phyloP scores from a whole-genome alignment of 192 early-diverging fungal species.

The Coemansia guatemalensis region DNA sequence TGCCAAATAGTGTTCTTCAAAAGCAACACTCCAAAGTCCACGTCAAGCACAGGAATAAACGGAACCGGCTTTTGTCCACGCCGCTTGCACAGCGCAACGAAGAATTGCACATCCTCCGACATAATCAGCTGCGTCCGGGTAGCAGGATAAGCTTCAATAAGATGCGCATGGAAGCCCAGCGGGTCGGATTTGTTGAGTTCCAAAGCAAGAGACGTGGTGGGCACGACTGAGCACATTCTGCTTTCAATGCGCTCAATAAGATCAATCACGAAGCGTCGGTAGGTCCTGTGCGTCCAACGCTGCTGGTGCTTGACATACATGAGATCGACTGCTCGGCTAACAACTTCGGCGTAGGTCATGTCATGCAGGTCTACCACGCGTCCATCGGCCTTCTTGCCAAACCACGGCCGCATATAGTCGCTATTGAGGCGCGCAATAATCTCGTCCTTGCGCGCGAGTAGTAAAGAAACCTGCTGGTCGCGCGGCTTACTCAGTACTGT shows the following conservation, averaged over 20 bases:
- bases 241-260: conserved; percentile 83
- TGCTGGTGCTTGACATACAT: conserved; percentile 73
- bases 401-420: conserved; percentile 92
- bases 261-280: conserved; percentile 73
- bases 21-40: conserved; percentile 89
- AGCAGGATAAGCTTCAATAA: conserved; percentile 3
- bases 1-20: conserved; percentile 92
- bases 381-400: conserved; percentile 80
- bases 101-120: conserved; percentile 10
- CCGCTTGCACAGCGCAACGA: conserved; percentile 34
- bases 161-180: too few relatives aligned
- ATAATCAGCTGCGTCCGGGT: conserved; percentile 5
- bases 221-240: conserved; percentile 40
- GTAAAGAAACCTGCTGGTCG: conserved; percentile 71
- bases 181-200: not conserved
- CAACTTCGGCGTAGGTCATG: conserved; percentile 93
- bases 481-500: conserved; percentile 77
- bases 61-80: conserved; percentile 83
- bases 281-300: conserved; percentile 80
- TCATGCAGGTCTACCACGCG: conserved; percentile 76
- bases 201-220: not conserved
- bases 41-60: too few relatives aligned
- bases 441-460: conserved; percentile 73
- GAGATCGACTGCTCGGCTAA: conserved; percentile 78
- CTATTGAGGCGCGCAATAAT: too few relatives aligned